These are phyloP conservation scores for Atractiella rhizophila DNA, from an alignment of 768 basidiomycete genomes.

Conservation along the genomic window DNA sequence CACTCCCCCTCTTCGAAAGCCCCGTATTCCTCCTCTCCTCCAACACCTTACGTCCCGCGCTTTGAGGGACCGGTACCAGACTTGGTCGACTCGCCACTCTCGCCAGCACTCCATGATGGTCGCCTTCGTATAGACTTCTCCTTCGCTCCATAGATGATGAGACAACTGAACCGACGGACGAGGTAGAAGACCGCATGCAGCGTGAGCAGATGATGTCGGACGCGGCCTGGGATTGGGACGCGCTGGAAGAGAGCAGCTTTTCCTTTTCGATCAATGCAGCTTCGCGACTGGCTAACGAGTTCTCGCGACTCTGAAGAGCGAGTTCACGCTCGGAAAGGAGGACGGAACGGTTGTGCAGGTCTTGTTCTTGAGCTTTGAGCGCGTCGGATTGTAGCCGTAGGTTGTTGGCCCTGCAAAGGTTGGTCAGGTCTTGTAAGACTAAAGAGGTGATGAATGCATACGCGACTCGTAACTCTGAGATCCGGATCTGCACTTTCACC, in stretches of 20 bases:
- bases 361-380: background rate
- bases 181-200: background rate
- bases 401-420: background rate
- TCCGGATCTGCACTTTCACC: slow-evolving; percentile 13
- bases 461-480: slow-evolving; percentile 7
- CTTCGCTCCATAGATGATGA: background rate
- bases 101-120: slow-evolving; percentile 10
- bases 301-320: background rate
- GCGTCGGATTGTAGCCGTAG: background rate
- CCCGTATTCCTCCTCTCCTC: slow-evolving; percentile 14
- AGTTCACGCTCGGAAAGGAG: background rate
- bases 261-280: slow-evolving; percentile 7
- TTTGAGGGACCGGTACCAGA: slow-evolving; percentile 16
- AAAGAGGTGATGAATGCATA: slow-evolving; percentile 1
- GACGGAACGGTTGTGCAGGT: background rate
- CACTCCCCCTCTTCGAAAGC: too few species aligned
- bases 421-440: background rate
- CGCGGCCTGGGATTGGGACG: background rate
- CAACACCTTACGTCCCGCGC: slow-evolving; percentile 10
- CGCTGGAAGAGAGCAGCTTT: background rate
- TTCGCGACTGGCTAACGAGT: too few species aligned
- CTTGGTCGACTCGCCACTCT: slow-evolving; percentile 17
- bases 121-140: background rate
- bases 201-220: background rate
- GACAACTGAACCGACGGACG: background rate